phyloP scores from a whole-genome alignment of 768 basidiomycete species.

The Butyriboletus loyo region DNA sequence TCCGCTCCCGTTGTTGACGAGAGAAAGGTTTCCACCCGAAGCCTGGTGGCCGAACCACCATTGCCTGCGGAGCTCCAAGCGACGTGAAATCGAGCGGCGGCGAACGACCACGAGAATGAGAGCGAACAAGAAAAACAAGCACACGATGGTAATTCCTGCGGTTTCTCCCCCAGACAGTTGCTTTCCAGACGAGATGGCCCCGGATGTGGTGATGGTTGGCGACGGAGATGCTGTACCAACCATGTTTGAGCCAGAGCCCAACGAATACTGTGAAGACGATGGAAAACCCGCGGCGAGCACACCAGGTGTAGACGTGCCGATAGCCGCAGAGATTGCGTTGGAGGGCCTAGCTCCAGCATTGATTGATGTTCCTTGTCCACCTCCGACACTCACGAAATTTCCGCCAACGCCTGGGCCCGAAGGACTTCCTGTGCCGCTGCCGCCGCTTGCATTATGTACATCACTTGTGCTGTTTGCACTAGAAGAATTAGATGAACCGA shows the following conservation, averaged over 20 bases:
- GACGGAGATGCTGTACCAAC: constrained; percentile 12
- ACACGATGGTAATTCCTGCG: constrained; percentile 41
- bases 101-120: constrained; percentile 45
- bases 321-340: neutral
- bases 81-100: constrained; percentile 41
- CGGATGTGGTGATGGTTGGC: constrained; percentile 6
- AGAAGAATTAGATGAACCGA: neutral
- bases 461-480: too few relatives aligned
- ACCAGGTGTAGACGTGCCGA: neutral
- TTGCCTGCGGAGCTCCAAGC: constrained; percentile 39
- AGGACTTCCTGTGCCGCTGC: neutral
- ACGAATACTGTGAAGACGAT: constrained; percentile 2
- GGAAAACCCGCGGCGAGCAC: neutral
- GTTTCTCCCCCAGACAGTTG: constrained; percentile 45
- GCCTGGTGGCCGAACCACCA: constrained; percentile 44
- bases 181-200: constrained; percentile 16
- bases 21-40: neutral
- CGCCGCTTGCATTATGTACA: neutral
- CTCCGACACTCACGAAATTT: neutral
- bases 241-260: constrained; percentile 7
- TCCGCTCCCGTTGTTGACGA: constrained; percentile 11
- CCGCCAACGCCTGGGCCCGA: neutral
- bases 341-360: neutral
- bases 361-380: neutral
- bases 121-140: constrained; percentile 30